phyloP scores from a whole-genome alignment of 2,329 filamentous ascomycete species.

The Trichoderma sp. region DNA sequence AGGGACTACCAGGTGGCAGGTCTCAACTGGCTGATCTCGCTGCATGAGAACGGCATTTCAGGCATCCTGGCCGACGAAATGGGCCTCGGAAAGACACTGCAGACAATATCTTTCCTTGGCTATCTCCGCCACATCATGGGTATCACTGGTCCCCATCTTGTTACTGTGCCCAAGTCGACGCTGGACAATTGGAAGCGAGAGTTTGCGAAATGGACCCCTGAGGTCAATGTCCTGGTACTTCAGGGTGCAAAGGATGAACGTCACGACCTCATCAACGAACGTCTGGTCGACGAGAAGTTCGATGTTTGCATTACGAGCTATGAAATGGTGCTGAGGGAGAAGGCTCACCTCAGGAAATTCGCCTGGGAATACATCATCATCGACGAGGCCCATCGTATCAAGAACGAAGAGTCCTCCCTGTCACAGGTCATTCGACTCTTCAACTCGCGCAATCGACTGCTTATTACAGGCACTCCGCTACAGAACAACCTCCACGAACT shows the following conservation, averaged over 20 bases:
- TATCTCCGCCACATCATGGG: slow-evolving; percentile 90
- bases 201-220: slow-evolving; percentile 90
- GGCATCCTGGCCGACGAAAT: slow-evolving; percentile 98
- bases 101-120: slow-evolving; percentile 95
- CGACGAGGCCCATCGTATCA: slow-evolving; percentile 95
- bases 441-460: slow-evolving; percentile 88
- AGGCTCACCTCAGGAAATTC: slow-evolving; percentile 92
- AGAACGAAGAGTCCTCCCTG: slow-evolving; percentile 97
- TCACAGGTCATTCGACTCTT: slow-evolving; percentile 96
- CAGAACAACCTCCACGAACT: slow-evolving; percentile 98
- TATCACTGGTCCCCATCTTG: slow-evolving; percentile 86
- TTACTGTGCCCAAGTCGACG: slow-evolving; percentile 94
- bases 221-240: slow-evolving; percentile 89
- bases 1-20: slow-evolving; percentile 95
- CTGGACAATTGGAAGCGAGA: slow-evolving; percentile 98
- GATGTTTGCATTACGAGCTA: slow-evolving; percentile 98
- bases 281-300: slow-evolving; percentile 91
- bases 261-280: slow-evolving; percentile 82
- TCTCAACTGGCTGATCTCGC: slow-evolving; percentile 94
- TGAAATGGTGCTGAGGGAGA: slow-evolving; percentile 97
- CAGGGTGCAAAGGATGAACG: slow-evolving; percentile 96
- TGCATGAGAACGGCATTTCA: slow-evolving; percentile 98
- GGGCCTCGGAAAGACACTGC: slow-evolving; percentile 95
- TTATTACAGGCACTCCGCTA: slow-evolving; percentile 94
- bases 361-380: slow-evolving; percentile 99